These are phyloP conservation scores for Gonapodya prolifera DNA, from an alignment of 192 early-diverging fungal species.

Conservation along the genomic window DNA sequence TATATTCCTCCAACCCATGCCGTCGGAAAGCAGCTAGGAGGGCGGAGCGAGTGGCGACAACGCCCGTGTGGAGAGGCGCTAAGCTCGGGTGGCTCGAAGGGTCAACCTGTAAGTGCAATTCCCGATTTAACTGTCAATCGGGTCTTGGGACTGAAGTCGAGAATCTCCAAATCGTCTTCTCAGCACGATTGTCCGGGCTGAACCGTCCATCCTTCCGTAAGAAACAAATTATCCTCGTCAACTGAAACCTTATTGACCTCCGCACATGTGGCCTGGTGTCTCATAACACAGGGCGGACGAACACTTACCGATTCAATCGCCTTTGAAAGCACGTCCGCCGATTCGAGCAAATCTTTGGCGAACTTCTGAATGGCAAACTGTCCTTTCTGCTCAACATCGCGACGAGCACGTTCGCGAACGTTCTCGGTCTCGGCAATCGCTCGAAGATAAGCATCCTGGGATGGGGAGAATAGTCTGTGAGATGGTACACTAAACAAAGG, in stretches of 20 bases:
- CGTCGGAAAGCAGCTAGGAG: conserved; percentile 76
- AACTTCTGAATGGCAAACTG: conserved; percentile 95
- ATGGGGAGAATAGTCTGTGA: background rate
- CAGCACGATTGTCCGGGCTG: no score
- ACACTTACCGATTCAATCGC: conserved; percentile 67
- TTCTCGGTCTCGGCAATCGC: conserved; percentile 95
- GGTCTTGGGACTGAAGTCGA: no score
- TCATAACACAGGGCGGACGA: no score
- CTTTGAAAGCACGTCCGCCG: conserved; percentile 79
- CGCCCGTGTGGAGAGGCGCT: conserved; percentile 59
- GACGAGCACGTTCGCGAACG: conserved; percentile 72
- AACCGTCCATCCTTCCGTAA: no score
- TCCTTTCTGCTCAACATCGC: conserved; percentile 68
- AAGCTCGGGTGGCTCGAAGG: background rate
- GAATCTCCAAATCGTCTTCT: no score
- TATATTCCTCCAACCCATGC: conserved; percentile 69
- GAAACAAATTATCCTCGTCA: no score
- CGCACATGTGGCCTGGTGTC: no score
- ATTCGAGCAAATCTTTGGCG: conserved; percentile 88
- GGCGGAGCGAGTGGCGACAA: conserved; percentile 75
- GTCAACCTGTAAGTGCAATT: background rate
- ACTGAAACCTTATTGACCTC: no score
- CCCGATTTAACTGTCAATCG: no score
- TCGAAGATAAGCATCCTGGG: conserved; percentile 76
- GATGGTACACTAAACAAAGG: conserved; percentile 14